Percentiles rank a stretch among this genome's conserved stretches.
Conservation (phyloP, 202 grass and related monocot genomes). For the Saccharum hybrid region DNA sequence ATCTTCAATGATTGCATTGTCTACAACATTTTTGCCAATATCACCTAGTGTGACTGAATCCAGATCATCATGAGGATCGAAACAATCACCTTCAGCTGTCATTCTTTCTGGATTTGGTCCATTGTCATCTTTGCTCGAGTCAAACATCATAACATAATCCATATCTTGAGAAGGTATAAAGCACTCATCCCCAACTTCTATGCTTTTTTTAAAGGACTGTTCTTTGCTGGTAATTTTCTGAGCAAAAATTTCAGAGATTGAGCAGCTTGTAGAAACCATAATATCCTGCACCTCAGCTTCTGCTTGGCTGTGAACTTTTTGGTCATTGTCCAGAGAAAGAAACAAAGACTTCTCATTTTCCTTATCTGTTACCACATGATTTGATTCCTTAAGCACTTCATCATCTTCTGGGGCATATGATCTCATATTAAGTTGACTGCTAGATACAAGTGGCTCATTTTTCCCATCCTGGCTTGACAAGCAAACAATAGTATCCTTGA, state of each 20-base stretch:
- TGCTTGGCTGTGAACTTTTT: constrained; percentile 23
- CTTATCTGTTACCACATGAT: constrained; percentile 22
- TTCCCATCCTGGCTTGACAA: constrained; percentile 41
- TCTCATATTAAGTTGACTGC: constrained; percentile 35
- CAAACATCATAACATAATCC: constrained; percentile 38
- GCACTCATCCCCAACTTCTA: constrained; percentile 32
- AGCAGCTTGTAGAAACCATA: constrained; percentile 23
- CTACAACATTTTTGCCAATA: constrained; percentile 11
- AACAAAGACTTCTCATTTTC: constrained; percentile 27
- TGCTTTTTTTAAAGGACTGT: constrained; percentile 25
- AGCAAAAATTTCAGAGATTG: constrained; percentile 6
- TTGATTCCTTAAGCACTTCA: constrained; percentile 26
- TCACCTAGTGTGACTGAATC: background rate
- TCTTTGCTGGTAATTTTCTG: constrained; percentile 22
- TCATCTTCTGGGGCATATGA: constrained; percentile 29
- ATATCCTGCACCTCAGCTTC: constrained; percentile 29
- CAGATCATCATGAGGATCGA: background rate
- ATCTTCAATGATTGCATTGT: constrained; percentile 22
- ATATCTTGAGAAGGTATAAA: constrained; percentile 38
- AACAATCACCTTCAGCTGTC: constrained; percentile 25
- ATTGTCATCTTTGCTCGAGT: constrained; percentile 31
- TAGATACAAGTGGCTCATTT: constrained; percentile 30
- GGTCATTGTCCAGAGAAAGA: constrained; percentile 33
- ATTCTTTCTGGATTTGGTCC: constrained; percentile 29
- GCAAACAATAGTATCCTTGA: constrained; percentile 33